A percentile compares a stretch with the other conserved stretches of the same genome.
phyloP scores from a whole-genome alignment of 129 eudicot genomes.

The Arctium minus region DNA sequence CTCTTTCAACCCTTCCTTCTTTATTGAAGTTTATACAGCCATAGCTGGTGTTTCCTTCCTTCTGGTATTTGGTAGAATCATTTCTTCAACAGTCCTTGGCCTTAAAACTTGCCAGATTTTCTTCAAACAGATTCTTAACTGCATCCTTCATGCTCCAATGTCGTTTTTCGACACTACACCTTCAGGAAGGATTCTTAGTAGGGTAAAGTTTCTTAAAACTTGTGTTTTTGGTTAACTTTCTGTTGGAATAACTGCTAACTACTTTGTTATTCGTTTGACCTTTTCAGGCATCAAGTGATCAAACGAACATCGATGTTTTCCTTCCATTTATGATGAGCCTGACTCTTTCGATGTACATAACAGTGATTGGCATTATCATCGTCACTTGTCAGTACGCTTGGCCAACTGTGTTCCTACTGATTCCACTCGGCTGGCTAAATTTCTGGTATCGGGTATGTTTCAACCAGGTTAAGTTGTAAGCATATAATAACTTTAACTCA shows the following conservation, averaged over 20 bases:
- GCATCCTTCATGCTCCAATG: slow-evolving; percentile 94
- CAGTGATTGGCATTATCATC: slow-evolving; percentile 66
- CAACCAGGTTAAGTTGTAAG: background rate
- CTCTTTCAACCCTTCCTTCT: slow-evolving; percentile 62
- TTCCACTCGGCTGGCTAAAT: slow-evolving; percentile 93
- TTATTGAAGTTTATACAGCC: slow-evolving; percentile 60
- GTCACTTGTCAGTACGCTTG: slow-evolving; percentile 92
- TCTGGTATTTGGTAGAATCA: slow-evolving; percentile 42
- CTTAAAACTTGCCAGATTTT: slow-evolving; percentile 72
- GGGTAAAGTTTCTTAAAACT: slow-evolving; percentile 51
- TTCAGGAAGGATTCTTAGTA: slow-evolving; percentile 86
- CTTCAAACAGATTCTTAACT: slow-evolving; percentile 59
- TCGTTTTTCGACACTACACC: slow-evolving; percentile 96
- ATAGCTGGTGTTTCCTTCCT: slow-evolving; percentile 51
- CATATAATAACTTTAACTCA: background rate
- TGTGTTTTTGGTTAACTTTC: background rate
- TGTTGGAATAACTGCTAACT: background rate
- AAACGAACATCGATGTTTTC: slow-evolving; percentile 71
- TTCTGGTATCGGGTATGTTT: slow-evolving; percentile 86
- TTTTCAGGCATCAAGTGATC: slow-evolving; percentile 94
- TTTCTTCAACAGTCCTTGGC: slow-evolving; percentile 54
- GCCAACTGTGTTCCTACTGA: slow-evolving; percentile 77
- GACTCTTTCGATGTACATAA: slow-evolving; percentile 50
- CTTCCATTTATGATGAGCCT: slow-evolving; percentile 65
- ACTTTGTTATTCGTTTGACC: background rate